Conservation (phyloP, 345 rosid genomes). For the Cardamine occulta region DNA sequence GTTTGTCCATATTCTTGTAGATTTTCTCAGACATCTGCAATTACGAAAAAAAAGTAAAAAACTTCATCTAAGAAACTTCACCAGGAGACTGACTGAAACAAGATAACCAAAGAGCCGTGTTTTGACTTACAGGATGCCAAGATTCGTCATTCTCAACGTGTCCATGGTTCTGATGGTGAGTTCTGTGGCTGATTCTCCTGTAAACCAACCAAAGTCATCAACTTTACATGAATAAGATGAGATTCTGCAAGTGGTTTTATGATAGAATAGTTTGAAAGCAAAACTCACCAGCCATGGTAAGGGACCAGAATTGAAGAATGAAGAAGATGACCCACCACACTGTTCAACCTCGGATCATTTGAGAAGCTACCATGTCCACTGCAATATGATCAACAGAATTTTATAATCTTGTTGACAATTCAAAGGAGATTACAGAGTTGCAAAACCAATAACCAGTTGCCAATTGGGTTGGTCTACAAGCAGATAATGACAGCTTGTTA, state of each 20-base stretch:
- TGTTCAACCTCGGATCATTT: slow-evolving; percentile 64
- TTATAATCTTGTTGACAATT: background rate
- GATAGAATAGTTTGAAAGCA: slow-evolving; percentile 5
- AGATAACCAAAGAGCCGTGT: background rate
- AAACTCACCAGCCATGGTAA: slow-evolving; percentile 89
- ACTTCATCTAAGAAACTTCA: background rate
- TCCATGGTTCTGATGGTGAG: slow-evolving; percentile 96
- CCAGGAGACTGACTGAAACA: background rate
- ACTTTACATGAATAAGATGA: slow-evolving; percentile 9
- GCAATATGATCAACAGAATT: slow-evolving; percentile 19
- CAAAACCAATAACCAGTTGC: slow-evolving; percentile 26
- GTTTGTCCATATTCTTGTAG: slow-evolving; percentile 58
- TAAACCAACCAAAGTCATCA: slow-evolving; percentile 21
- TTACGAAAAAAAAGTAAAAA: slow-evolving; percentile 3
- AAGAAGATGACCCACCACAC: slow-evolving; percentile 80
- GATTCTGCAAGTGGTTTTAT: background rate
- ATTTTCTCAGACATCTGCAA: slow-evolving; percentile 77
- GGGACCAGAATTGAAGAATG: slow-evolving; percentile 95
- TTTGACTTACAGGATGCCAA: slow-evolving; percentile 74
- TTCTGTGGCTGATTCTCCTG: slow-evolving; percentile 97
- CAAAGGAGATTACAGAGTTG: slow-evolving; percentile 7
- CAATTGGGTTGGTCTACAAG: slow-evolving; percentile 16
- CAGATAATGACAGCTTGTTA: slow-evolving; percentile 11
- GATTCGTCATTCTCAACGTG: slow-evolving; percentile 96
- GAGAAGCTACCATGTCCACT: slow-evolving; percentile 98